These are phyloP conservation scores for Ganoderma multipileum DNA, from an alignment of 1,284 basidiomycete genomes.

Conservation along the genomic window DNA sequence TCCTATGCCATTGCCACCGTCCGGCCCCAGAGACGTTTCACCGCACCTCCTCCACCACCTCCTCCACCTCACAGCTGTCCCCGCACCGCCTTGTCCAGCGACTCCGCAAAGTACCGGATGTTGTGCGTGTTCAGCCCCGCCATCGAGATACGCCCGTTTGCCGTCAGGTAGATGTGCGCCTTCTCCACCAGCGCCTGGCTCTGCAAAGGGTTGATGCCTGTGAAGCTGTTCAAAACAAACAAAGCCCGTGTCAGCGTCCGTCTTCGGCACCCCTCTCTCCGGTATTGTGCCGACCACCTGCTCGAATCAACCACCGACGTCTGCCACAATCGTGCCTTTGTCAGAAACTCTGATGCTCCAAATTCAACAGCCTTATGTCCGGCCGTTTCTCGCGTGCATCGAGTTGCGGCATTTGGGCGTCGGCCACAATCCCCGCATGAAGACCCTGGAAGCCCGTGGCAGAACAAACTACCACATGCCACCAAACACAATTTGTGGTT, in stretches of 20 bases:
- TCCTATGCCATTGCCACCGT: constrained; percentile 4
- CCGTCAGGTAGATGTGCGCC: constrained; percentile 89
- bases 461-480: constrained; percentile 1
- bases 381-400: neutral
- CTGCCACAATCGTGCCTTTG: constrained; percentile 3
- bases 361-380: constrained; percentile 5
- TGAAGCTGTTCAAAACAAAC: constrained; percentile 63
- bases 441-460: constrained; percentile 8
- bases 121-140: constrained; percentile 82
- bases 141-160: constrained; percentile 89
- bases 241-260: constrained; percentile 19
- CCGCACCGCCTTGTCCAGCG: constrained; percentile 76
- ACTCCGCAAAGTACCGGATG: constrained; percentile 77
- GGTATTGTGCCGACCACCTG: neutral
- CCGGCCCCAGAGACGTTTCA: neutral
- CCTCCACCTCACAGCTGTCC: constrained; percentile 48
- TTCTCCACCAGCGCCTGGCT: constrained; percentile 77
- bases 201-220: constrained; percentile 75
- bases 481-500: neutral
- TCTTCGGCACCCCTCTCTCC: neutral
- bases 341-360: constrained; percentile 27
- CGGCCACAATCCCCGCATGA: constrained; percentile 16
- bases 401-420: neutral
- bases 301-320: constrained; percentile 1
- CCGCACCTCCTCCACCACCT: neutral